phyloP scores from a whole-genome alignment of 805 yeast species.

The Candida nanaspora region DNA sequence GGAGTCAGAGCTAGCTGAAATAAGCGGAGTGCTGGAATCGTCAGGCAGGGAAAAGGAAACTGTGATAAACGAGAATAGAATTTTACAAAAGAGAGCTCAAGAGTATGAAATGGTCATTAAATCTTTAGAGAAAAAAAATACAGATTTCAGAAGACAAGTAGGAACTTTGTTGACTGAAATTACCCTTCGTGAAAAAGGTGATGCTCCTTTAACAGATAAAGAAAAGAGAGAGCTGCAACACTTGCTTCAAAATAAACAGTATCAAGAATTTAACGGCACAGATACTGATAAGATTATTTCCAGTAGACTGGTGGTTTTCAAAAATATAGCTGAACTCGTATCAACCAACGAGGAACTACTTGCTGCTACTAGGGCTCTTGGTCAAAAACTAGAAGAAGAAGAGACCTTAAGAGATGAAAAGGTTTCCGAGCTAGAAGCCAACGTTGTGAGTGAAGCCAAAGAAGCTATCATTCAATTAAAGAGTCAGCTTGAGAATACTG shows the following conservation, averaged over 20 bases:
- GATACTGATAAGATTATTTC: constrained; percentile 72
- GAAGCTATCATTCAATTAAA: constrained; percentile 60
- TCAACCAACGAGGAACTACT: constrained; percentile 68
- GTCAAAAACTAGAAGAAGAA: constrained; percentile 58
- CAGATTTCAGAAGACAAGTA: constrained; percentile 80
- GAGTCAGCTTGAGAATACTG: constrained; percentile 46
- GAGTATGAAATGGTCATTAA: constrained; percentile 42
- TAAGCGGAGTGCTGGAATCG: constrained; percentile 49
- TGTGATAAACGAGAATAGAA: constrained; percentile 11
- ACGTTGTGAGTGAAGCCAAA: constrained; percentile 55
- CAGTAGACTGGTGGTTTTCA: constrained; percentile 67
- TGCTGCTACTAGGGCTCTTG: constrained; percentile 61
- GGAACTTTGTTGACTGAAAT: constrained; percentile 65
- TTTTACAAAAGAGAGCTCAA: constrained; percentile 22
- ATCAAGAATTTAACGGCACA: constrained; percentile 25
- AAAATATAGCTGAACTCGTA: constrained; percentile 59
- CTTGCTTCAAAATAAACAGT: constrained; percentile 31
- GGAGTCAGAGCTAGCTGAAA: constrained; percentile 47
- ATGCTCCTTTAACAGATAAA: constrained; percentile 51
- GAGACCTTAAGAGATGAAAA: constrained; percentile 35
- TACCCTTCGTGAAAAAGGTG: constrained; percentile 46
- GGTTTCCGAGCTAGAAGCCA: constrained; percentile 33
- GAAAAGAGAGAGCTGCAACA: constrained; percentile 61
- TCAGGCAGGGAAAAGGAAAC: constrained; percentile 36
- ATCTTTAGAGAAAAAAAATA: constrained; percentile 47